phyloP scores from a whole-genome alignment of 495 filamentous ascomycete species.

The Penicillium paxilli region DNA sequence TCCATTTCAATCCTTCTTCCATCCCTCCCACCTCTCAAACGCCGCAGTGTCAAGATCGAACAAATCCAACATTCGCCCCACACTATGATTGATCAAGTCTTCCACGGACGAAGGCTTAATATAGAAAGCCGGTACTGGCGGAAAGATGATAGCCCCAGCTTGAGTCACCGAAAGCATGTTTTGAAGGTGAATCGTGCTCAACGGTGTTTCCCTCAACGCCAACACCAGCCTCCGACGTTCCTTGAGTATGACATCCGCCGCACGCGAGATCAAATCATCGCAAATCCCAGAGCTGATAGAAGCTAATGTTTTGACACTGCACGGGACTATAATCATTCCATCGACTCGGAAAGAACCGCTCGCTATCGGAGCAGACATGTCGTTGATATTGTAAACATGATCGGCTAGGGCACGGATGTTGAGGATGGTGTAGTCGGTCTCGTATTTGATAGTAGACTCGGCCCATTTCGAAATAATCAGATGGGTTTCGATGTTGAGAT shows the following conservation, averaged over 20 bases:
- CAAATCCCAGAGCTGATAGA: slow-evolving; percentile 23
- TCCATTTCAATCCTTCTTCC: slow-evolving; percentile 28
- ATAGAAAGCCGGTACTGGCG: slow-evolving; percentile 46
- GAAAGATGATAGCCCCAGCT: slow-evolving; percentile 41
- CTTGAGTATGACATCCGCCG: slow-evolving; percentile 49
- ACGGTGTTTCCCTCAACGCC: slow-evolving; percentile 43
- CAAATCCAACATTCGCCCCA: slow-evolving; percentile 46
- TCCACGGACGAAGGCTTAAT: slow-evolving; percentile 33
- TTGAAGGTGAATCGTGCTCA: slow-evolving; percentile 46
- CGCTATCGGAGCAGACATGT: slow-evolving; percentile 35
- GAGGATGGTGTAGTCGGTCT: slow-evolving; percentile 37
- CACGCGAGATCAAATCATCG: slow-evolving; percentile 48
- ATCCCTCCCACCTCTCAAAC: slow-evolving; percentile 43
- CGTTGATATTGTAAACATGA: slow-evolving; percentile 37
- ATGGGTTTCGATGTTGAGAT: slow-evolving; percentile 42
- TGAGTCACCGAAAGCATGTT: slow-evolving; percentile 44
- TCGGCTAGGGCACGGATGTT: slow-evolving; percentile 39
- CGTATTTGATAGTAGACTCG: slow-evolving; percentile 44
- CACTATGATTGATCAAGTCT: slow-evolving; percentile 43
- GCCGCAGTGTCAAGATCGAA: slow-evolving; percentile 44
- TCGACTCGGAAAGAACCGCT: slow-evolving; percentile 38
- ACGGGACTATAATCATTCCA: slow-evolving; percentile 43
- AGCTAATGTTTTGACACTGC: slow-evolving; percentile 44
- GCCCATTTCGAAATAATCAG: slow-evolving; percentile 47
- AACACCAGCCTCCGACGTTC: slow-evolving; percentile 42